phyloP scores from a whole-genome alignment of 2,329 filamentous ascomycete species.

The Ambrosiella cleistominuta region DNA sequence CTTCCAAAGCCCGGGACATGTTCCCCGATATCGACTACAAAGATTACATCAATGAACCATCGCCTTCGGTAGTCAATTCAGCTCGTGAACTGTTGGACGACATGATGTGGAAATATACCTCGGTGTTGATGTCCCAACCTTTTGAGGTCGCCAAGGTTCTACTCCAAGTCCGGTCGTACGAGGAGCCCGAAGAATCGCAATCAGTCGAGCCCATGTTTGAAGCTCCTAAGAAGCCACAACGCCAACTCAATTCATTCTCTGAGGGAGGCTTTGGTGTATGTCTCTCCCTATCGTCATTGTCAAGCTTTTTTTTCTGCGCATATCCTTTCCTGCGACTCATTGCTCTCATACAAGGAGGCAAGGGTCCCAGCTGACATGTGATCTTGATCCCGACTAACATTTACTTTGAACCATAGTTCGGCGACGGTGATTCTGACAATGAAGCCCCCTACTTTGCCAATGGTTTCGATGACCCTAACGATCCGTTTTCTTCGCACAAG shows the following conservation, averaged over 20 bases:
- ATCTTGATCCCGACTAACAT: background rate
- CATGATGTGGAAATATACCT: slow-evolving; percentile 80
- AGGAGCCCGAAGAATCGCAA: slow-evolving; percentile 10
- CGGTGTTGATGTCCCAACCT: slow-evolving; percentile 75
- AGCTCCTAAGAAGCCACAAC: slow-evolving; percentile 11
- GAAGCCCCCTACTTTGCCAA: slow-evolving; percentile 77
- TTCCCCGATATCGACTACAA: slow-evolving; percentile 85
- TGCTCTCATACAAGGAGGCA: background rate
- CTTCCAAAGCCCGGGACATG: slow-evolving; percentile 60
- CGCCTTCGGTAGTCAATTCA: slow-evolving; percentile 54
- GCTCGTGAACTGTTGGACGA: slow-evolving; percentile 63
- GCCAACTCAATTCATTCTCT: background rate
- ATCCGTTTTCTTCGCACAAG: slow-evolving; percentile 14
- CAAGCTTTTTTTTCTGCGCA: background rate
- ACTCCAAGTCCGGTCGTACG: slow-evolving; percentile 47
- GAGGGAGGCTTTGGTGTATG: slow-evolving; percentile 12
- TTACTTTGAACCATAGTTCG: slow-evolving; percentile 6
- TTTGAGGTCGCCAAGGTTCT: slow-evolving; percentile 95
- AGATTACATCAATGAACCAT: slow-evolving; percentile 62
- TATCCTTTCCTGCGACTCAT: background rate
- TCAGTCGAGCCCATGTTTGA: slow-evolving; percentile 11
- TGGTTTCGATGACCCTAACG: slow-evolving; percentile 35
- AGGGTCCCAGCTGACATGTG: background rate
- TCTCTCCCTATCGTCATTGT: background rate
- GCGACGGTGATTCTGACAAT: slow-evolving; percentile 39